A percentile compares a stretch with the other conserved stretches of the same genome.
These are phyloP conservation scores for Chaetoscypha palmicola DNA, from an alignment of 2,329 filamentous ascomycete species.

Conservation along the genomic window DNA sequence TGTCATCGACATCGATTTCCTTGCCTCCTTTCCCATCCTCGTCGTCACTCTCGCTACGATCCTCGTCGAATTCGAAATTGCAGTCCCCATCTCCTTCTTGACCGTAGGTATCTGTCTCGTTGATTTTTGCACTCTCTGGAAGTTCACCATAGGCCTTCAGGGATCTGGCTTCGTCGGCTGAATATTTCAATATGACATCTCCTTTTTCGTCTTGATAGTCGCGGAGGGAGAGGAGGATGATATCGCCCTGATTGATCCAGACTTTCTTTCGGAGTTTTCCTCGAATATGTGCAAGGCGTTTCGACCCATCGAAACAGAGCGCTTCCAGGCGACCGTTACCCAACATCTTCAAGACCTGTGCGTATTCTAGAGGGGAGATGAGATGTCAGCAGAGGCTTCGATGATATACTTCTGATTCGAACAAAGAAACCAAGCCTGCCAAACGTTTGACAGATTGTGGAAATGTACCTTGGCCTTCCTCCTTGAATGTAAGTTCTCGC, in stretches of 20 bases:
- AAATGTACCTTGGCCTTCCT: constrained; percentile 80
- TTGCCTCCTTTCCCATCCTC: constrained; percentile 57
- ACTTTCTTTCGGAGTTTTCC: constrained; percentile 99
- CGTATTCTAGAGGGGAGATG: constrained; percentile 63
- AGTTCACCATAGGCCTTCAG: constrained; percentile 97
- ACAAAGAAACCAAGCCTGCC: no score
- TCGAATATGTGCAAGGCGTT: constrained; percentile 77
- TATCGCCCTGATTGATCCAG: constrained; percentile 98
- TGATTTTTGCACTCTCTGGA: constrained; percentile 98
- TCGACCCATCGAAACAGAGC: constrained; percentile 85
- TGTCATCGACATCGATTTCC: constrained; percentile 93
- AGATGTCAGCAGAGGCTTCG: no score
- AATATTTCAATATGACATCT: constrained; percentile 92
- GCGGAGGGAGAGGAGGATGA: constrained; percentile 79
- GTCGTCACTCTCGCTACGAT: constrained; percentile 56
- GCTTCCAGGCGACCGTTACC: constrained; percentile 92
- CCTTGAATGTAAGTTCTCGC: constrained; percentile 97
- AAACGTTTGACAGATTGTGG: constrained; percentile 22
- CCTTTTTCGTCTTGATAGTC: constrained; percentile 94
- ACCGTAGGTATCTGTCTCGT: constrained; percentile 94
- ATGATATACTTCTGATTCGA: no score
- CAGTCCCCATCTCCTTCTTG: constrained; percentile 90
- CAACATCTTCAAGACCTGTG: constrained; percentile 90
- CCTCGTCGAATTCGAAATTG: constrained; percentile 98
- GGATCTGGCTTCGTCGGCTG: constrained; percentile 86